Evolutionary conservation across 805 yeast genomes (phyloP), one percentile per base, ranked within the genome.

Genomic region (Kluyveromyces aestuarii): DNA sequence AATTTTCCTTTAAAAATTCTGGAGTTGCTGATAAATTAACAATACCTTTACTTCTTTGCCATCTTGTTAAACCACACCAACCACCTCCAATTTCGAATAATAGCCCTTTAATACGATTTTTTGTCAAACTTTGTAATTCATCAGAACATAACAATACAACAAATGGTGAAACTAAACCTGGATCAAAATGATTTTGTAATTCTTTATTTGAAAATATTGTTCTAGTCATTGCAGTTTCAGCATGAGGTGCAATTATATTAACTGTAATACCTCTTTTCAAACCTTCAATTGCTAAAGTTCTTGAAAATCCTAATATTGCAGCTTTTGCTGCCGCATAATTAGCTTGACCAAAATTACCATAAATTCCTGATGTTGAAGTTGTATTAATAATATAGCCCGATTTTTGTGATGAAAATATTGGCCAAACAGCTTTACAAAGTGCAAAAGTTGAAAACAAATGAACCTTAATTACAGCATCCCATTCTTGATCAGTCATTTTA

Each of bases 301-400:
- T 81, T 39, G 96, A 77, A 57, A 91, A 77, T 16, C 96, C 96
- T 44, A 89, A 70, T 54, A 91, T 80, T 21, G 88, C 97, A 46
- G 86, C 80, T 72, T 91, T 91, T 42, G 98, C 97, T 33, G 97
- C 81, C 18, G 96, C 82, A 68, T 91, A 91, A 72, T 91, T 91
- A 39, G 96, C 87, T 72, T 91, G 99, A 46, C 99, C 99, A 71
- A 91, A 91, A 73, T 85, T 88, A 55, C 99, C 99, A 68, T 91
- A 91, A 57, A 91, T 89, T 55, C 98, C 99, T 2, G 97, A 89
- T 9, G 98, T 91, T 17, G 96, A 89, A 21, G 97, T 78, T 41
- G 95, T 87, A 69, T 91, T 91, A 56, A 91, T 78, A 49, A 91
- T 82, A 54, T 80, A 76, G 57, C 98, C 97, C 48, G 77, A 75